Base-by-base conservation (phyloP, 192 early-diverging fungal species). In the Backusella psychrophila region DNA sequence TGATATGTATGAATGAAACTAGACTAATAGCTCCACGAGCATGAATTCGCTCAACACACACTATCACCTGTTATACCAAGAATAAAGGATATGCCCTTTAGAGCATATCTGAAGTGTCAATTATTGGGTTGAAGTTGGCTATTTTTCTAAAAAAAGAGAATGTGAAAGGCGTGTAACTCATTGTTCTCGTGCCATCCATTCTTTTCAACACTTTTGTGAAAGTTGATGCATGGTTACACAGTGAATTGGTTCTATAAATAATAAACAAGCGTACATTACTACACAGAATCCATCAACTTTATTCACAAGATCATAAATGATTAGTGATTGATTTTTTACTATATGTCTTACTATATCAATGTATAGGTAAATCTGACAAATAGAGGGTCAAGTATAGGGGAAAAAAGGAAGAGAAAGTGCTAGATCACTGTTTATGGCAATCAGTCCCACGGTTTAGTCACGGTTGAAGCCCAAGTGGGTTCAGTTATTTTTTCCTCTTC, bases 401-500 rank as follows among this genome's bases (percentile, higher is more conserved):
- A 33, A 33, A 33, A 33, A 33, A 33, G 31, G 31, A 69, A 38
- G 41, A 26, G 23, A 59, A 12, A 26, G 12, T 29, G 56, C 3
- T 1, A 59, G 1, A 29, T 26, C 9, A 41, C 67, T 21, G 21
- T 17, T n/a, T 39, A 9, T 21, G 41, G 19, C 26, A 23, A 12
- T n/a, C 42, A 71, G 4, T 71, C 69, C 69, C 69, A 71, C 1
- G 69, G 69, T 46, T 71, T 71, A 9, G 23, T 26, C 3, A 44
- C 70, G 15, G 41, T 71, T 31, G 70, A 71, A 23, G 70, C 70
- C 70, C 70, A 71, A 6, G 70, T 44, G 12, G 6, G 26, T 49
- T 71, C 70, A 35, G 66, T 6, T 6, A 29, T 11, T 67, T 14
- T 29, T n/a, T 33, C 35, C 35, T 68, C 14, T 35, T 35, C 29